These are phyloP conservation scores for Phytophthora foliorum DNA, from an alignment of 352 stramenopile genomes.

Conservation along the genomic window DNA sequence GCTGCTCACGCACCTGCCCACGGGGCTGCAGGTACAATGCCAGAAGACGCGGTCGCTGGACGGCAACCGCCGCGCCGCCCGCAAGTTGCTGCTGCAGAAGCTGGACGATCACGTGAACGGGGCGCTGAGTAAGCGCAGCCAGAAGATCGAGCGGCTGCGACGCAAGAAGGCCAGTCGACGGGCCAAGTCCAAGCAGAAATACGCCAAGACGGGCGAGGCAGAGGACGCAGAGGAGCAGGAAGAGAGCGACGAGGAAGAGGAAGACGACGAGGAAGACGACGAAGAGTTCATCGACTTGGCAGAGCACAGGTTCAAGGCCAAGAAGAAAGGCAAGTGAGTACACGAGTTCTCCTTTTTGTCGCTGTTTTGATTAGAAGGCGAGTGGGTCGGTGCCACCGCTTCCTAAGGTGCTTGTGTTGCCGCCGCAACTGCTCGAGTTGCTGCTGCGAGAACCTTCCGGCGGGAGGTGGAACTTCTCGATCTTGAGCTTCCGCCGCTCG, in stretches of 20 bases:
- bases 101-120: constrained; percentile 83
- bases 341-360: neutral
- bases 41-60: constrained; percentile 87
- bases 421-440: constrained; percentile 18
- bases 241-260: constrained; percentile 18
- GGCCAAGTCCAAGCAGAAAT: constrained; percentile 72
- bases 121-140: constrained; percentile 58
- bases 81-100: constrained; percentile 78
- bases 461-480: constrained; percentile 83
- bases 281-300: constrained; percentile 31
- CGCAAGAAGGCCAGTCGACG: constrained; percentile 73
- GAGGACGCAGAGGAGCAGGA: constrained; percentile 27
- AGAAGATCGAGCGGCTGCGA: constrained; percentile 74
- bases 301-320: constrained; percentile 48
- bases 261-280: constrained; percentile 26
- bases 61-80: constrained; percentile 79
- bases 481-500: constrained; percentile 75
- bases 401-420: neutral
- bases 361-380: constrained; percentile 26
- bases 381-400: constrained; percentile 31
- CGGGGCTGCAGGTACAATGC: constrained; percentile 78
- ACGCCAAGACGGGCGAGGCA: constrained; percentile 25
- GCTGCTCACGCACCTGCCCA: constrained; percentile 85
- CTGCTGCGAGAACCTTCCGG: constrained; percentile 68
- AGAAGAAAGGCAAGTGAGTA: constrained; percentile 32